Conservation (phyloP, 257 asterid species). For the Jacaranda copaia region DNA sequence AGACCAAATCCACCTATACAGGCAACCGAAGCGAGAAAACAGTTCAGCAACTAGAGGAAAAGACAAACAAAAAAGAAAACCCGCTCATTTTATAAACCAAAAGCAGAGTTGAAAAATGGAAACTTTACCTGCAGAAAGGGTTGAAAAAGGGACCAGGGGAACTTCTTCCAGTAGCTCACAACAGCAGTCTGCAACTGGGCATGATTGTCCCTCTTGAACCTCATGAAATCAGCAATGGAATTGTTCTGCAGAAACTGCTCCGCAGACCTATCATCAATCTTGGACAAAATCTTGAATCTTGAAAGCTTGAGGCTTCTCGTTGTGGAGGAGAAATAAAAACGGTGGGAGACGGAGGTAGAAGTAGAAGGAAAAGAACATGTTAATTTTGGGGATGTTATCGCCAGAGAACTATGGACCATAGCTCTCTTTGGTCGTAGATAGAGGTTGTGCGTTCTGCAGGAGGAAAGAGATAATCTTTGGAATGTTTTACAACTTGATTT, state of each 20-base stretch:
- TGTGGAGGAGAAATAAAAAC: conserved; percentile 27
- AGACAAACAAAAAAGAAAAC: not conserved
- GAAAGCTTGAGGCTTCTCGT: conserved; percentile 38
- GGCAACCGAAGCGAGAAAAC: conserved; percentile 29
- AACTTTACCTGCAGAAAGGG: conserved; percentile 78
- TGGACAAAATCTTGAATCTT: conserved; percentile 46
- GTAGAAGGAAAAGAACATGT: conserved; percentile 51
- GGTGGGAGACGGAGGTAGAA: conserved; percentile 48
- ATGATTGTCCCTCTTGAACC: conserved; percentile 59
- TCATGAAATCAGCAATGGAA: conserved; percentile 95
- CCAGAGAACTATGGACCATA: conserved; percentile 61
- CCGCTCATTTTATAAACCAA: not conserved
- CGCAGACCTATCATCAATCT: conserved; percentile 54
- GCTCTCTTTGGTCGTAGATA: conserved; percentile 37
- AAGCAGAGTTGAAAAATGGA: not conserved
- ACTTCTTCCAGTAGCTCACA: conserved; percentile 82
- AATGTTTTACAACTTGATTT: no score
- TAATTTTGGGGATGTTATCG: conserved; percentile 55
- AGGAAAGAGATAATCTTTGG: conserved; percentile 4
- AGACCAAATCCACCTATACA: conserved; percentile 92
- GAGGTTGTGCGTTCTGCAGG: conserved; percentile 37
- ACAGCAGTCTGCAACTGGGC: conserved; percentile 93
- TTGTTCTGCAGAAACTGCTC: conserved; percentile 70
- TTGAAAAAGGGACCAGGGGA: conserved; percentile 90
- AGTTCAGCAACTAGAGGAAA: not conserved